Base-by-base conservation (phyloP, 139 green algal genomes). In the Gonium pectorale region DNA sequence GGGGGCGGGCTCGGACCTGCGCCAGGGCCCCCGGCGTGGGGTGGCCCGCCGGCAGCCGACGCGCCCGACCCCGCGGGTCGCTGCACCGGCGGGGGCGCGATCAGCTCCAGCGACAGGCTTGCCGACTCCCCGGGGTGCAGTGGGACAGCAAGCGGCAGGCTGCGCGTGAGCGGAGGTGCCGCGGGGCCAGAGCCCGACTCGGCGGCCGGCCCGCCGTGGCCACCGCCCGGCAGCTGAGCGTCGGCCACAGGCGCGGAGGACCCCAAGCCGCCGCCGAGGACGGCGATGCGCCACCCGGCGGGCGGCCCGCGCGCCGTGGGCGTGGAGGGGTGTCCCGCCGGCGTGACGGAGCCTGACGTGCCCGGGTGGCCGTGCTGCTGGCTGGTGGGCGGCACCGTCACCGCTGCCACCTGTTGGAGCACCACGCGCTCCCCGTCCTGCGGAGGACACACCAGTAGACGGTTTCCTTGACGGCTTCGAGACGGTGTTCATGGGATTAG, bases 71-170 rank as follows among this genome's bases (percentile, higher is more conserved):
- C 31, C 29, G 21, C 41, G 60, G 19, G 72, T 29, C 22, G 35
- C 24, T 41, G 35, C 64, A 51, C 33, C 43, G 56, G 67, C 67
- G 73, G 71, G 71, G 64, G 87, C 33, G 87, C 85, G 56, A 71
- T 49, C 11, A 89, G 84, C 66, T 87, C 85, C 49, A 88, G 35
- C 22, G 73, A 86, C 26, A 90, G 85, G 7, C 43, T 73, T 22
- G 75, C 69, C 46, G 80, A 66, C 27, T 92, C 85, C 29, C 88
- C 85, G 24, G 88, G 51, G 29, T 80, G n/a, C 63, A 92, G 46
- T 31, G 37, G 52, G 41, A 90, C 51, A 29, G 88, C 63, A 77
- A 91, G 51, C 27, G 67, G 81, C 31, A 85, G 44, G 68, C 69
- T 80, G 0, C 69, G 60, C 31, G 59, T 35, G 5, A 35, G 67